These are phyloP conservation scores for Pseudogymnoascus sp. DNA, from an alignment of 2,329 filamentous ascomycete genomes.

Conservation along the genomic window DNA sequence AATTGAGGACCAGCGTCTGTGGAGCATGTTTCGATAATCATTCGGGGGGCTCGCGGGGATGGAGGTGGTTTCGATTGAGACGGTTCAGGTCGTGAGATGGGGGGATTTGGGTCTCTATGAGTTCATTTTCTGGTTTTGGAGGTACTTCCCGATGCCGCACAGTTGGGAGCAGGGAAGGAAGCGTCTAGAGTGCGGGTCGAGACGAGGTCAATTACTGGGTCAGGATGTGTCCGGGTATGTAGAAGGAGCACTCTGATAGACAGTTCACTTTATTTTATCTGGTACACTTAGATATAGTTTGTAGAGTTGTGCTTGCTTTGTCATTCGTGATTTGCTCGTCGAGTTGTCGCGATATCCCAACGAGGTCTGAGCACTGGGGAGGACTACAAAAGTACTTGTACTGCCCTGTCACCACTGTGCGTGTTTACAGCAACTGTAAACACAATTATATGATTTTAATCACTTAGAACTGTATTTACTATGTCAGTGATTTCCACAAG, in stretches of 20 bases:
- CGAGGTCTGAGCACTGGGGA: not conserved
- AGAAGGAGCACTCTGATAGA: not conserved
- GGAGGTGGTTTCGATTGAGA: not conserved
- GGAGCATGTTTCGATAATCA: conserved; percentile 7
- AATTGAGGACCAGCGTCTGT: not conserved
- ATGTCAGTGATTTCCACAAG: too few species aligned
- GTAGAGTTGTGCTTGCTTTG: not conserved
- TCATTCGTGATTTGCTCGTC: not conserved
- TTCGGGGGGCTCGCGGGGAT: not conserved
- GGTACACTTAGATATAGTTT: not conserved
- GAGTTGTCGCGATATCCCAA: not conserved
- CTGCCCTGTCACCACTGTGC: not conserved
- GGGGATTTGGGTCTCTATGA: not conserved
- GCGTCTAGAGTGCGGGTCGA: not conserved
- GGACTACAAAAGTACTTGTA: not conserved
- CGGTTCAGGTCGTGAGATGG: not conserved
- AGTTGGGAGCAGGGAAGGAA: not conserved
- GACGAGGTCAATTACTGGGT: conserved; percentile 6
- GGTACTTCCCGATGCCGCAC: not conserved
- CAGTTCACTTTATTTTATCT: not conserved
- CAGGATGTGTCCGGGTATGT: not conserved
- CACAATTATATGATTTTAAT: not conserved
- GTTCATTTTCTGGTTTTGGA: not conserved
- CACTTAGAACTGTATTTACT: not conserved
- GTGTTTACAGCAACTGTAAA: not conserved